Evolutionary conservation across 2,329 filamentous ascomycete genomes (phyloP), one percentile per base, ranked within the genome.

Genomic region (Stagonosporopsis tanaceti): DNA sequence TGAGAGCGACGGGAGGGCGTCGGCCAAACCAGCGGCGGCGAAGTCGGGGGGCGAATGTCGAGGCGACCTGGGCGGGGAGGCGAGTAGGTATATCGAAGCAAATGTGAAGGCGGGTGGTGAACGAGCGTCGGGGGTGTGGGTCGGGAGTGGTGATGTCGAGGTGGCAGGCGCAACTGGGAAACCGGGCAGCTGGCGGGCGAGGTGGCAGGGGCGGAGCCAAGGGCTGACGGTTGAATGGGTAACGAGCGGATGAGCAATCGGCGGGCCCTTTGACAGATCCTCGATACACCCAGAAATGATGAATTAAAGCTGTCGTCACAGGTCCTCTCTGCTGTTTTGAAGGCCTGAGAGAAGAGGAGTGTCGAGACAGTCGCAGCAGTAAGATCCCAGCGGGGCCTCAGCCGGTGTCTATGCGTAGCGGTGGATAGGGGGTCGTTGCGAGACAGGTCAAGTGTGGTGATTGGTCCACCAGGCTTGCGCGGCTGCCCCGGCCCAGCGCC

Each of bases 21-120:
- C 64, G 62, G 68, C 72, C 72, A 74, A 66, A 71, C 73, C 73
- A 74, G 73, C 71, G 71, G 72, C 68, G 64, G 57, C 52, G 48
- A 25, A 45, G 47, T 57, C 50, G 39, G 57, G 53, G 34, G 59
- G 46, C 53, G 57, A 62, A 58, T 24, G 61, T 51, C 38, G 40
- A 60, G 40, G 38, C 11, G 45, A 34, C 39, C 28, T 55, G 47
- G 55, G 25, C 50, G 32, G 38, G 46, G 27, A n/a, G 45, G 45
- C 2, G 57, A 28, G 47, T 47, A 56, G 30, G 56, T 53, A 42
- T 57, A 39, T 42, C 46, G 42, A 30, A 24, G 57, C 22, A 46
- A 42, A 54, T 41, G 54, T 30, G 57, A 57, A 42, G 52, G 57
- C 44, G 57, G 54, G 44, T 40, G 35, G 64, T 65, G 64, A 73